Evolutionary conservation across 2,329 filamentous ascomycete genomes (phyloP).

Genomic region (Arthroderma uncinatum): DNA sequence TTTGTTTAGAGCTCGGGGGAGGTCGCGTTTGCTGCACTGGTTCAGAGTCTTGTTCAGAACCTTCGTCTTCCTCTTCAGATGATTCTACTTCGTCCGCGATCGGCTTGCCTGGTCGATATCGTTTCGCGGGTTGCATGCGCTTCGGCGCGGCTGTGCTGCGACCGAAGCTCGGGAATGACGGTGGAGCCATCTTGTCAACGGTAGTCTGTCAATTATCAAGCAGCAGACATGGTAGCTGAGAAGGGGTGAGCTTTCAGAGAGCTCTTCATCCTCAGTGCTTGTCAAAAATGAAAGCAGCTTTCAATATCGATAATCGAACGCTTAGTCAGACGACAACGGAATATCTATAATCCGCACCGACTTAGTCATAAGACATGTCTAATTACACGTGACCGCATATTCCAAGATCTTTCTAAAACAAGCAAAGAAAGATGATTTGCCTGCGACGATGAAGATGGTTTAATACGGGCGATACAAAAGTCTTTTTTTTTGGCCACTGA

Average conservation of each 20-base stretch:
- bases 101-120: conserved; percentile 77
- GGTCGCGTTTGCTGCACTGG: conserved; percentile 30
- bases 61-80: conserved; percentile 43
- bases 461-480: neutral
- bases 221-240: neutral
- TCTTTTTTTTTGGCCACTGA: neutral
- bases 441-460: neutral
- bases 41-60: conserved; percentile 41
- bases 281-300: neutral
- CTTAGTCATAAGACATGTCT: neutral
- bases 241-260: neutral
- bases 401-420: neutral
- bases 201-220: neutral
- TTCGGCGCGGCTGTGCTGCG: conserved; percentile 70
- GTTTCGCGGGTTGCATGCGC: conserved; percentile 51
- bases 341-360: neutral
- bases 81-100: conserved; percentile 38
- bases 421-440: neutral
- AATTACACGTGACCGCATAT: neutral
- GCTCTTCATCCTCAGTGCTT: neutral
- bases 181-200: conserved; percentile 21
- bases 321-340: neutral
- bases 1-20: conserved; percentile 29
- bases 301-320: neutral
- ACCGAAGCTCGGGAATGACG: conserved; percentile 32